phyloP scores from a whole-genome alignment of 306 rosid genomes.

The Luffa acutangula region DNA sequence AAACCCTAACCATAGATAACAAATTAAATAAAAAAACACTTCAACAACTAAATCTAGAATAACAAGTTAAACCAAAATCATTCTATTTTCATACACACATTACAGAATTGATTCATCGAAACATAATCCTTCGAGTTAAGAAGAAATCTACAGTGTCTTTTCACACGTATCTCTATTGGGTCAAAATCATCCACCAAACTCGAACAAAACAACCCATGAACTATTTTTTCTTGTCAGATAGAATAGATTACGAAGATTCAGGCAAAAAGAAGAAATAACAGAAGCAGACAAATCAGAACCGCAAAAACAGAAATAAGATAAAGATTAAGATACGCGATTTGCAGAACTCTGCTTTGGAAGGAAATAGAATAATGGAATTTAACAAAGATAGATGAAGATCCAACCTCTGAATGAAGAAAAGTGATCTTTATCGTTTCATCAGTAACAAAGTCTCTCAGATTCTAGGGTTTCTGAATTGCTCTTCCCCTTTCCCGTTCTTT shows the following conservation, averaged over 20 bases:
- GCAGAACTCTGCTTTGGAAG: neutral
- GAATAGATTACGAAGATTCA: neutral
- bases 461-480: neutral
- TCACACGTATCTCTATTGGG: neutral
- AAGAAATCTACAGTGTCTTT: neutral
- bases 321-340: neutral
- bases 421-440: neutral
- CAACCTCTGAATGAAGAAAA: neutral
- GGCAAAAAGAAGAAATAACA: neutral
- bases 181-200: neutral
- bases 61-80: neutral
- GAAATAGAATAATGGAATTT: neutral
- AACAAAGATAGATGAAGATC: neutral
- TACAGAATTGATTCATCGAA: neutral
- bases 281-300: neutral
- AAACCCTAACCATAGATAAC: neutral
- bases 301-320: neutral
- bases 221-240: neutral
- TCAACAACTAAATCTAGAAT: neutral
- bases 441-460: neutral
- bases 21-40: neutral
- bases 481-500: neutral
- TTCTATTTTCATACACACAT: neutral
- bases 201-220: neutral
- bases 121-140: neutral